A percentile compares a stretch with the other conserved stretches of the same genome.
Conservation (phyloP, 2,329 filamentous ascomycete species). For the Exophiala alcalophila region DNA sequence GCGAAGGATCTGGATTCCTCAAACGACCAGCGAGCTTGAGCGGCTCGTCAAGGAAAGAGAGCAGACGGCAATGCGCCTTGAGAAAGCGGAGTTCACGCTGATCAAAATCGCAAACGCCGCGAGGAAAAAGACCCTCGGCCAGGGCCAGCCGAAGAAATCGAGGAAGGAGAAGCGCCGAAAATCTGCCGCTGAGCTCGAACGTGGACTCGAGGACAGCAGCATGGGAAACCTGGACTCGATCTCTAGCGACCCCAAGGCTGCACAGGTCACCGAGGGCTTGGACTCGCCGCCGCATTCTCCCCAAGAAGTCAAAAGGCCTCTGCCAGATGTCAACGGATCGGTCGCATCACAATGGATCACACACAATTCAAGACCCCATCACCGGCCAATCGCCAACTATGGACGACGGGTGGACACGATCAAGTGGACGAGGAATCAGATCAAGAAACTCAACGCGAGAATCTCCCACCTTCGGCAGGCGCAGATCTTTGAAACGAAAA, state of each 20-base stretch:
- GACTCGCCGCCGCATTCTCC: constrained; percentile 2
- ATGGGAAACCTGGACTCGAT: constrained; percentile 55
- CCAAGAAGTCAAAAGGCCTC: neutral
- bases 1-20: constrained; percentile 76
- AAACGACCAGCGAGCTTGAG: constrained; percentile 70
- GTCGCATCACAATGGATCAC: constrained; percentile 39
- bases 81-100: constrained; percentile 78
- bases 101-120: constrained; percentile 73
- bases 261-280: neutral
- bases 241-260: constrained; percentile 57
- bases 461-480: constrained; percentile 35
- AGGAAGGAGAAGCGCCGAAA: constrained; percentile 52
- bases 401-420: constrained; percentile 39
- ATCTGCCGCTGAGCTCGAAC: constrained; percentile 60
- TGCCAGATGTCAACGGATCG: constrained; percentile 36
- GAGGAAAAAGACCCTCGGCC: constrained; percentile 60
- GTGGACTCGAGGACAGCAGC: constrained; percentile 50
- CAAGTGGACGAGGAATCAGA: constrained; percentile 36
- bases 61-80: constrained; percentile 71
- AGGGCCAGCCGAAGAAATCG: too few species aligned
- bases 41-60: constrained; percentile 77
- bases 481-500: constrained; percentile 27
- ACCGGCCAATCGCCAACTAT: constrained; percentile 39
- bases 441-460: constrained; percentile 34
- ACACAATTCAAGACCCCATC: constrained; percentile 33